Evolutionary conservation across 495 filamentous ascomycete genomes (phyloP).

Genomic region (Hypoxylon fuscum): DNA sequence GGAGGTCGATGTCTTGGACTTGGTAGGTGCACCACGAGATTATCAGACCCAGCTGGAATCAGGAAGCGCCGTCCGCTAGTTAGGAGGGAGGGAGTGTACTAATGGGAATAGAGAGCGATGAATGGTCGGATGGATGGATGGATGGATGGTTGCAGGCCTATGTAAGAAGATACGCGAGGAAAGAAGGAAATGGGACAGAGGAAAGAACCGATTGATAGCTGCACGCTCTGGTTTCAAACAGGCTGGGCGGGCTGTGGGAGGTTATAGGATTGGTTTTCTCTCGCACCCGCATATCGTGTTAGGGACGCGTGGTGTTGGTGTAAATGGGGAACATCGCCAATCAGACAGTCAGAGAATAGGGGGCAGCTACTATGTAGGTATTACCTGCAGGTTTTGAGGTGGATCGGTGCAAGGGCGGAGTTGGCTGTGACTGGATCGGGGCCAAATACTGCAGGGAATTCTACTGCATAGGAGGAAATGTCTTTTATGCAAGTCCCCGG

Average conservation of each 20-base stretch:
- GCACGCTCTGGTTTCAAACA: slow-evolving; percentile 46
- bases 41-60: slow-evolving; percentile 35
- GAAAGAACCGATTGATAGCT: slow-evolving; percentile 41
- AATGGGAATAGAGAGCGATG: slow-evolving; percentile 31
- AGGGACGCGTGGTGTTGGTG: slow-evolving; percentile 42
- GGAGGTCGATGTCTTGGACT: slow-evolving; percentile 39
- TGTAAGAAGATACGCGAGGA: slow-evolving; percentile 32
- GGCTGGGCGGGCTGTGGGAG: slow-evolving; percentile 24
- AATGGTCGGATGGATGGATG: slow-evolving; percentile 18
- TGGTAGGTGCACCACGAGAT: slow-evolving; percentile 32
- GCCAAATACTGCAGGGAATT: slow-evolving; percentile 30
- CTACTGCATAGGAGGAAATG: slow-evolving; percentile 9
- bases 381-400: slow-evolving; percentile 28
- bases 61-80: slow-evolving; percentile 44
- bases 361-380: slow-evolving; percentile 13
- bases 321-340: slow-evolving; percentile 29
- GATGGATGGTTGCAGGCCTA: slow-evolving; percentile 30
- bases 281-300: slow-evolving; percentile 20
- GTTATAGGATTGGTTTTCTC: not conserved
- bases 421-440: slow-evolving; percentile 26
- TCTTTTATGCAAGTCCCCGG: slow-evolving; percentile 32
- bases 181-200: slow-evolving; percentile 23
- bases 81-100: slow-evolving; percentile 21
- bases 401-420: slow-evolving; percentile 33
- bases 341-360: slow-evolving; percentile 33